Base-by-base conservation (phyloP, 805 yeast species). In the Torulaspora gathmanii region DNA sequence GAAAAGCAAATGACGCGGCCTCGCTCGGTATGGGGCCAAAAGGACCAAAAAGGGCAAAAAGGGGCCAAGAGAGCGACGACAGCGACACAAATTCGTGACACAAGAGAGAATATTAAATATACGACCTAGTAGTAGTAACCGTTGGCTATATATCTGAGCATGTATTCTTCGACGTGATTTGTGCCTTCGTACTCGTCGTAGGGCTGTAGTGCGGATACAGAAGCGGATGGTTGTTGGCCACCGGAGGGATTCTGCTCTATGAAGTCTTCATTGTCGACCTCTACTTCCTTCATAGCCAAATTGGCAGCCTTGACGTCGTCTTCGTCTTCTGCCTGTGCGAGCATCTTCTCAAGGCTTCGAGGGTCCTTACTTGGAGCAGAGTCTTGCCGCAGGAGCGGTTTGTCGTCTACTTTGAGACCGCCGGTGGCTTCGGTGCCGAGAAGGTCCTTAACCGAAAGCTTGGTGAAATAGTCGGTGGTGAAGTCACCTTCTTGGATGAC, bases 401-500 rank as follows among this genome's bases (percentile, higher is more conserved):
- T 68, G 42, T 71, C 79, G n/a, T 70, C 69, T n/a, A 64, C 55
- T 9, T 35, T 35, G 11, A 66, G 65, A 4, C 41, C 56, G 5
- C 42, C 63, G 1, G 63, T 54, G 49, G 61, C 45, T 52, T 71
- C 60, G 43, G 83, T 23, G 15, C 95, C 95, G 2, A 91, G 76
- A 51, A 91, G 69, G 61, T 91, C 98, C 49, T 81, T 77, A 5
- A 90, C 91, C 0, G 96, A 85, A 42, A 90, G 71, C 60, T 86
- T 86, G 25, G 89, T 84, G 62, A 95, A 86, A 64, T 90, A 93
- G 63, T 95, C 99, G 0, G 99, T 95, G 0, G 98, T 93, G 68
- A 93, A 93, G 55, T 91, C 98, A 63, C 99, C 99, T 42, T 90
- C 96, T 69, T 93, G 98, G 55, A 93, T 93, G 44, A 91, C 91